Percentiles rank a stretch among this genome's conserved stretches.
phyloP scores from a whole-genome alignment of 139 green algal genomes.

The Tetradesmus obliquus region DNA sequence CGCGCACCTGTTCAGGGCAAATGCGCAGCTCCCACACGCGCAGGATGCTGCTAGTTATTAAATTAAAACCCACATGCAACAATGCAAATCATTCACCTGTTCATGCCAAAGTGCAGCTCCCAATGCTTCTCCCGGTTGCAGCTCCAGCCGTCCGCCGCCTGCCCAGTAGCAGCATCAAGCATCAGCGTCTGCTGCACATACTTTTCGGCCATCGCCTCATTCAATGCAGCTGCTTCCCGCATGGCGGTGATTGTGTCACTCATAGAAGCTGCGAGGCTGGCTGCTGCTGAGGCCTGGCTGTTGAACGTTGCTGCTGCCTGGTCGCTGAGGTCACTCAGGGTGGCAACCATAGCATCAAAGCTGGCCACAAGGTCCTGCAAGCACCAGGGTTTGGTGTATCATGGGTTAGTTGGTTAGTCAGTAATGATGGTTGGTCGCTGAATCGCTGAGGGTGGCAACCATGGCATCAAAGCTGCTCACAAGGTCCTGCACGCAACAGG shows the following conservation, averaged over 20 bases:
- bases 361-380: conserved; percentile 18
- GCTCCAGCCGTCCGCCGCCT: neutral
- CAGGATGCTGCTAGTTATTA: too few relatives aligned
- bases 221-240: conserved; percentile 23
- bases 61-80: neutral
- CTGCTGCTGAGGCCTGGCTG: neutral
- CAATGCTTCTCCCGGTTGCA: neutral
- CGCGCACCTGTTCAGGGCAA: too few relatives aligned
- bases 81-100: neutral
- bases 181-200: conserved; percentile 42
- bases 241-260: conserved; percentile 22
- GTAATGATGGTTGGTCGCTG: too few relatives aligned
- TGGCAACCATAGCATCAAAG: conserved; percentile 27
- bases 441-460: too few relatives aligned
- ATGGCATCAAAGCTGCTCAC: too few relatives aligned
- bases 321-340: neutral
- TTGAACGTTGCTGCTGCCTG: conserved; percentile 17
- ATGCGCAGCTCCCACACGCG: too few relatives aligned
- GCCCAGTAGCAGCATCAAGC: conserved; percentile 32
- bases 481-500: too few relatives aligned
- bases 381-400: neutral
- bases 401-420: too few relatives aligned
- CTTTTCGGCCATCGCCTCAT: neutral
- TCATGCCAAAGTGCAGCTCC: conserved; percentile 2
- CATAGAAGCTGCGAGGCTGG: neutral